phyloP scores from a whole-genome alignment of 192 early-diverging fungal genomes.

The Umbelopsis sp. region DNA sequence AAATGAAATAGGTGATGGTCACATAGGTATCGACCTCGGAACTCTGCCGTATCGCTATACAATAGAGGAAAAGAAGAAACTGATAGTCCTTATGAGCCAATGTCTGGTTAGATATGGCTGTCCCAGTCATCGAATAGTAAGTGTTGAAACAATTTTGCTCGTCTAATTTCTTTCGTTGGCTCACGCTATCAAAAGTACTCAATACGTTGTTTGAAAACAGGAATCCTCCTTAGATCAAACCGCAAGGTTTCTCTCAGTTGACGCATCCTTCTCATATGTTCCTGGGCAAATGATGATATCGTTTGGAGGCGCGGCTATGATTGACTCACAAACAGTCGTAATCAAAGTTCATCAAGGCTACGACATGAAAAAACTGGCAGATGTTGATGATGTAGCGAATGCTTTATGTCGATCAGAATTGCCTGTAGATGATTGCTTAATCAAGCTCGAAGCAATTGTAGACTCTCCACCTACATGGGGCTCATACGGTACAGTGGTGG shows the following conservation, averaged over 20 bases:
- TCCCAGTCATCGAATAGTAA: conserved; percentile 50
- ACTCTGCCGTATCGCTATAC: background rate
- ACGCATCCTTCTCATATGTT: conserved; percentile 66
- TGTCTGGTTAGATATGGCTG: conserved; percentile 48
- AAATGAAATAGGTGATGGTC: background rate
- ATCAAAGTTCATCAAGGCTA: conserved; percentile 61
- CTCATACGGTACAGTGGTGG: conserved; percentile 48
- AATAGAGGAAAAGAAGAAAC: conserved; percentile 38
- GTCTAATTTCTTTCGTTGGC: too few species aligned
- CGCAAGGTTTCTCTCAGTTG: conserved; percentile 51
- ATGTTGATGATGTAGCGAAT: conserved; percentile 60
- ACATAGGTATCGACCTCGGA: background rate
- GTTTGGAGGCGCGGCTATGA: conserved; percentile 65
- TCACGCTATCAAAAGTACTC: background rate
- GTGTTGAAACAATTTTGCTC: background rate
- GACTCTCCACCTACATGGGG: conserved; percentile 60
- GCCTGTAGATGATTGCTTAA: conserved; percentile 55
- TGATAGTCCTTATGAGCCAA: conserved; percentile 46
- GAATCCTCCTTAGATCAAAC: conserved; percentile 51
- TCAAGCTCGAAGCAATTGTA: conserved; percentile 54
- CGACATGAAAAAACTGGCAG: conserved; percentile 70
- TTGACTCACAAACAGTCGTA: conserved; percentile 66
- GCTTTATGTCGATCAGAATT: conserved; percentile 52
- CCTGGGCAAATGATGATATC: conserved; percentile 72
- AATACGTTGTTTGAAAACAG: conserved; percentile 4